Evolutionary conservation across 352 stramenopile species (phyloP).

Genomic region (Phytopythium aichiense): DNA sequence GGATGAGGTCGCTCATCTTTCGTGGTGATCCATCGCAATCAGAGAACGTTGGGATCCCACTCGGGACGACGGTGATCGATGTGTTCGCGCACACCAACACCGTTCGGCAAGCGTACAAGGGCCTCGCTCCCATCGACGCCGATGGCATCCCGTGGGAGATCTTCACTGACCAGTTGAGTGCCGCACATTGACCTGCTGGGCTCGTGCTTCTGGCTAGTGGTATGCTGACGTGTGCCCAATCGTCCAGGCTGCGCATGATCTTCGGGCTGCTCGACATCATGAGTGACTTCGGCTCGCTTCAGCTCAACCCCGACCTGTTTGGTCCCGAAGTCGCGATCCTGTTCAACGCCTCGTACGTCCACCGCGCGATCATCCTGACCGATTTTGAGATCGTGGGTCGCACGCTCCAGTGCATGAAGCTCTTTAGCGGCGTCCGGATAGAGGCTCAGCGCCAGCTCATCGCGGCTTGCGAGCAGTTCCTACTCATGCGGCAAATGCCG

Average conservation of each 20-base stretch:
- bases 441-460: slow-evolving; percentile 43
- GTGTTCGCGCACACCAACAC: slow-evolving; percentile 72
- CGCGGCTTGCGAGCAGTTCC: slow-evolving; percentile 50
- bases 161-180: slow-evolving; percentile 70
- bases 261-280: slow-evolving; percentile 75
- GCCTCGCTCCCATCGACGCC: slow-evolving; percentile 53
- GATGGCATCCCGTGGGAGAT: slow-evolving; percentile 59
- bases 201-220: background rate
- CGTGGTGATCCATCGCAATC: background rate
- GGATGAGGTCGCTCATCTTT: background rate
- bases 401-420: slow-evolving; percentile 73
- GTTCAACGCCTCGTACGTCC: slow-evolving; percentile 65
- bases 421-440: slow-evolving; percentile 50
- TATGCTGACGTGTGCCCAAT: background rate
- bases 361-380: slow-evolving; percentile 62
- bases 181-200: background rate
- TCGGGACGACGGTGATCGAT: slow-evolving; percentile 65
- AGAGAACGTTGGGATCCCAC: slow-evolving; percentile 71
- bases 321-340: slow-evolving; percentile 70
- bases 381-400: slow-evolving; percentile 75
- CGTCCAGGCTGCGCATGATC: slow-evolving; percentile 65
- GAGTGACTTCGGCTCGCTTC: slow-evolving; percentile 72
- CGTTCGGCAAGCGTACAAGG: slow-evolving; percentile 66
- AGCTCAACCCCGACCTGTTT: slow-evolving; percentile 65
- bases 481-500: slow-evolving; percentile 60